Base-by-base conservation (phyloP, 345 rosid species). In the Syzygium jambos region DNA sequence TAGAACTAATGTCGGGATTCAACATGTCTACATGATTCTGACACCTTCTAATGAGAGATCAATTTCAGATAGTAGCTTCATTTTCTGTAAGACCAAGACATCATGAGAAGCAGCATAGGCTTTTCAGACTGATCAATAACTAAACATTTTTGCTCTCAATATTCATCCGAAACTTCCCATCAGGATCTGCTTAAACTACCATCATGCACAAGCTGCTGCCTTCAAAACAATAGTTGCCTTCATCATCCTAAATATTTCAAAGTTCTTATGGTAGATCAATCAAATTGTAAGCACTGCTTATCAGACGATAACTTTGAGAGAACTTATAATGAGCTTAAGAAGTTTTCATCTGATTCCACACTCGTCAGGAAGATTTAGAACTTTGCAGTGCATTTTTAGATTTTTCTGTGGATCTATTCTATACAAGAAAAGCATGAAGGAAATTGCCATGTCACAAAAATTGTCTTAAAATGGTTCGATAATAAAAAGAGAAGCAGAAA, bases 11-110 rank as follows among this genome's bases (percentile, higher is more conserved):
- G 43, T 2, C 6, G 1, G 78, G 43, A 30, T 30, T 65, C 78
- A 30, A 65, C 43, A 30, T 1, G n/a, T n/a, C n/a, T 65, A 65
- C 23, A 65, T 0, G 43, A 65, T 65, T 87, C 82, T 56, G 80
- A 56, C 61, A 56, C 61, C 86, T 49, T 41, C 87, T 78, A 41
- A 51, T 80, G 89, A n/a, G 34, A 90, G 85, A 86, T 90, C 93
- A 57, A 65, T 59, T 83, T 94, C 94, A 12, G 94, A 91, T 49
- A 95, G 88, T 85, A 91, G 89, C 93, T 94, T 95, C 91, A 96
- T 87, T 89, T 95, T 95, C 99, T 96, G 95, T 85, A 52, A 59
- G 13, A 41, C 65, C 38, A 4, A 88, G 43, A 87, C 43, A 11
- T 61, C 6, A 23, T 87, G 65, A 73, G 82, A 63, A 63, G 34